Conservation (phyloP, 2,329 filamentous ascomycete genomes). For the Phialocephala sp. region DNA sequence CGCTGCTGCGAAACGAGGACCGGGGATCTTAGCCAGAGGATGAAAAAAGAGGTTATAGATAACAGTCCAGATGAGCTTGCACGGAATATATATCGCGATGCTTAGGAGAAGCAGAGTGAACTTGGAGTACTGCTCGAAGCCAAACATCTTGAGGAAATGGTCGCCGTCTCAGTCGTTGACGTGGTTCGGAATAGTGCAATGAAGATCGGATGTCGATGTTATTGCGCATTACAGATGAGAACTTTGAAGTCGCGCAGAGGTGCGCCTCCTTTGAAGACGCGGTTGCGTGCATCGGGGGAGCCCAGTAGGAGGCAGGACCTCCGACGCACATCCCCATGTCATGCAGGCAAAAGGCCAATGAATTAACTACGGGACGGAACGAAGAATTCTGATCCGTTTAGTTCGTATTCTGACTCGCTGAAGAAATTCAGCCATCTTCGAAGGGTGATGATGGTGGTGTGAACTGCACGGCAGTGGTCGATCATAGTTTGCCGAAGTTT, state of each 20-base stretch:
- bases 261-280: neutral
- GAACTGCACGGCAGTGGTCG: too few relatives aligned
- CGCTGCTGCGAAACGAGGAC: conserved; percentile 32
- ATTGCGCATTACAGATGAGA: neutral
- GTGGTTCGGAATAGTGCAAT: too few relatives aligned
- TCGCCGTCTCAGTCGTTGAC: too few relatives aligned
- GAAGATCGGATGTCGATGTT: too few relatives aligned
- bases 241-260: neutral
- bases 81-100: neutral
- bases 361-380: neutral
- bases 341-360: neutral
- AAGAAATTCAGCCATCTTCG: neutral
- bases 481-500: too few relatives aligned
- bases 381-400: neutral
- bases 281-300: neutral
- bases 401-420: neutral
- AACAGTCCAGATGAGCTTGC: conserved; percentile 5
- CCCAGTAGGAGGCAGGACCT: neutral
- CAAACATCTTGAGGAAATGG: neutral
- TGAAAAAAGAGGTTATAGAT: conserved; percentile 29
- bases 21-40: conserved; percentile 33
- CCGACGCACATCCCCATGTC: neutral
- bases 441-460: too few relatives aligned
- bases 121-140: conserved; percentile 5
- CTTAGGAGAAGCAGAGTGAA: neutral